A percentile compares a stretch with the other conserved stretches of the same genome.
phyloP scores from a whole-genome alignment of 23 red algal species.

The Gracilariopsis chorda region DNA sequence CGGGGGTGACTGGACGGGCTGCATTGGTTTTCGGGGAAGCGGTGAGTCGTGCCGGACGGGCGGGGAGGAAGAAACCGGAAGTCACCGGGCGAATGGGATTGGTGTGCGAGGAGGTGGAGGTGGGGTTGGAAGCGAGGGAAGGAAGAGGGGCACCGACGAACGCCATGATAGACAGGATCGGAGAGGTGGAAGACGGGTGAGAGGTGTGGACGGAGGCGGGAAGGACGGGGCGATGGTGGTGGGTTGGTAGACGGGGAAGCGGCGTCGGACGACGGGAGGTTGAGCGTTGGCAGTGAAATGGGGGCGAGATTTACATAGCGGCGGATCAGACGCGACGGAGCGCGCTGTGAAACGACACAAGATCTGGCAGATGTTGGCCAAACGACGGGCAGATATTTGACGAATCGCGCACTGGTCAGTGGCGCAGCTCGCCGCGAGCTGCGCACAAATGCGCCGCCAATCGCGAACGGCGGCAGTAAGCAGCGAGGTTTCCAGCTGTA shows the following conservation, averaged over 20 bases:
- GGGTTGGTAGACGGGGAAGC: too few species aligned
- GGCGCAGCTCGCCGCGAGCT: background rate
- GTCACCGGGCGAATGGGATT: background rate
- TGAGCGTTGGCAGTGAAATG: too few species aligned
- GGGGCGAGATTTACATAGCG: background rate
- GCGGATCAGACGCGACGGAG: background rate
- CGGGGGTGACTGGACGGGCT: background rate
- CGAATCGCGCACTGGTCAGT: too few species aligned
- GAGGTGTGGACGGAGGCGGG: background rate
- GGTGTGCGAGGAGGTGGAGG: background rate
- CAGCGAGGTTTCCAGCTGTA: background rate
- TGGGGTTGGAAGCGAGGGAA: background rate
- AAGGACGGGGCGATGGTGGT: background rate
- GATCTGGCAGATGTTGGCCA: slow-evolving; percentile 2
- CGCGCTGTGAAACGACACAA: background rate
- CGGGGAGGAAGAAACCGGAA: background rate
- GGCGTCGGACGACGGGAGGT: too few species aligned
- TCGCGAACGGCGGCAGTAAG: background rate
- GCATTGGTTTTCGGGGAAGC: background rate
- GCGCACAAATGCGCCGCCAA: background rate
- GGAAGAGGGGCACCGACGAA: background rate
- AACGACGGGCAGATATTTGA: too few species aligned
- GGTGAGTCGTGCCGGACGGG: background rate
- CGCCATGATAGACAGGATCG: background rate
- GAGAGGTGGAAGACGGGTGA: background rate